Evolutionary conservation across 1,139 yeast genomes (phyloP).

Genomic region (Kodamaea sp.): DNA sequence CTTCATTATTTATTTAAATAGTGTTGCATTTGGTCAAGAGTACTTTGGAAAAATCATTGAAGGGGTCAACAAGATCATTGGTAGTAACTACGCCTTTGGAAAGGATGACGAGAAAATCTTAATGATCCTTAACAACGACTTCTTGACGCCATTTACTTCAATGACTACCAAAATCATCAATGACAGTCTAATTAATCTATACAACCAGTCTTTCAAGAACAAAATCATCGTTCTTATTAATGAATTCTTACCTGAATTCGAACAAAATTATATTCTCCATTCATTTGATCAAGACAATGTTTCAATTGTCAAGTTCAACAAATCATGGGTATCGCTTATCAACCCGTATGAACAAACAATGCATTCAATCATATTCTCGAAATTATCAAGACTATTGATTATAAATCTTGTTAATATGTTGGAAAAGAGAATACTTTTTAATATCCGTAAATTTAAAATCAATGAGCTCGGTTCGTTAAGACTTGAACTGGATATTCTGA

Average conservation of each 20-base stretch:
- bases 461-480: slow-evolving; percentile 83
- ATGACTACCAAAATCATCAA: slow-evolving; percentile 46
- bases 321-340: slow-evolving; percentile 62
- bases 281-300: slow-evolving; percentile 31
- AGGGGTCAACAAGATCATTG: slow-evolving; percentile 25
- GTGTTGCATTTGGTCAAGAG: slow-evolving; percentile 54
- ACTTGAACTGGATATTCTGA: slow-evolving; percentile 77
- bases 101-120: slow-evolving; percentile 45
- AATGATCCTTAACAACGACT: slow-evolving; percentile 36
- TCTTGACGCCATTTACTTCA: slow-evolving; percentile 36
- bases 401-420: slow-evolving; percentile 50
- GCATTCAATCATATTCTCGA: slow-evolving; percentile 45
- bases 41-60: slow-evolving; percentile 50
- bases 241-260: slow-evolving; percentile 53
- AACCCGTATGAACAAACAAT: slow-evolving; percentile 61
- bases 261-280: slow-evolving; percentile 38
- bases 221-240: slow-evolving; percentile 46
- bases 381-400: slow-evolving; percentile 50
- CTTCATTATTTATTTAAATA: slow-evolving; percentile 56
- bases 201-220: slow-evolving; percentile 53
- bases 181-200: slow-evolving; percentile 54
- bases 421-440: slow-evolving; percentile 64
- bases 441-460: slow-evolving; percentile 55
- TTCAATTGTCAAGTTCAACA: slow-evolving; percentile 43
- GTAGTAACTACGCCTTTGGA: slow-evolving; percentile 48